Conservation (phyloP, 1,139 yeast genomes). For the Arxiozyma slooffiae region DNA sequence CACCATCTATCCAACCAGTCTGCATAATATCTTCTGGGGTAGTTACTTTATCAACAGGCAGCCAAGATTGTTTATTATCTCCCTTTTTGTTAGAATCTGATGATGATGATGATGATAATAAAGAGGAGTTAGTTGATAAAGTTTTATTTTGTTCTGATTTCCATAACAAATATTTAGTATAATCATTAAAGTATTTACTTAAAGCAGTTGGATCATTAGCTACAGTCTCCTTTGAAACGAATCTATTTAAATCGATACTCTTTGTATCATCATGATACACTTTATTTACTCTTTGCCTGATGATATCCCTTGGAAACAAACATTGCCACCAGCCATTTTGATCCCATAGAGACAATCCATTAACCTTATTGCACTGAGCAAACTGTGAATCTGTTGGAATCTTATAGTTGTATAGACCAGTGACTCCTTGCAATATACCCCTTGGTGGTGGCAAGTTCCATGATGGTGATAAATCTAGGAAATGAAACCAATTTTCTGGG, state of each 20-base stretch:
- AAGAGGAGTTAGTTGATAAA: not conserved
- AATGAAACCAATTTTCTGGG: slow-evolving; percentile 1
- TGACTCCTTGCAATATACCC: slow-evolving; percentile 14
- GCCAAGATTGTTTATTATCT: slow-evolving; percentile 8
- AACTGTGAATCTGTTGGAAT: slow-evolving; percentile 56
- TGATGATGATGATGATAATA: too few species aligned
- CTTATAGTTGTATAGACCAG: slow-evolving; percentile 48
- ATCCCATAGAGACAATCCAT: slow-evolving; percentile 75
- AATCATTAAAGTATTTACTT: slow-evolving; percentile 49
- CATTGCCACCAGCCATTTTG: slow-evolving; percentile 79
- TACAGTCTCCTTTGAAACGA: slow-evolving; percentile 44
- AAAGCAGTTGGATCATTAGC: slow-evolving; percentile 12
- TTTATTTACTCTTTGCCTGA: slow-evolving; percentile 23
- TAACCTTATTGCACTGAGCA: slow-evolving; percentile 48
- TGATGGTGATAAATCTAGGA: not conserved
- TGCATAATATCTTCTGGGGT: slow-evolving; percentile 30
- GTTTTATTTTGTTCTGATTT: slow-evolving; percentile 25
- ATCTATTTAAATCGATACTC: not conserved
- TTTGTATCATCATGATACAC: not conserved
- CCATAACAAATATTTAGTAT: slow-evolving; percentile 62
- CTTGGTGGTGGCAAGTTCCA: slow-evolving; percentile 2
- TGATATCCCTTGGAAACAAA: slow-evolving; percentile 54
- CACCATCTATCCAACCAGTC: slow-evolving; percentile 5
- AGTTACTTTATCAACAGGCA: slow-evolving; percentile 7
- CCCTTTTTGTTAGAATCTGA: slow-evolving; percentile 3